Conservation (phyloP, 176 grass and related monocot genomes). For the Microstegium vimineum region DNA sequence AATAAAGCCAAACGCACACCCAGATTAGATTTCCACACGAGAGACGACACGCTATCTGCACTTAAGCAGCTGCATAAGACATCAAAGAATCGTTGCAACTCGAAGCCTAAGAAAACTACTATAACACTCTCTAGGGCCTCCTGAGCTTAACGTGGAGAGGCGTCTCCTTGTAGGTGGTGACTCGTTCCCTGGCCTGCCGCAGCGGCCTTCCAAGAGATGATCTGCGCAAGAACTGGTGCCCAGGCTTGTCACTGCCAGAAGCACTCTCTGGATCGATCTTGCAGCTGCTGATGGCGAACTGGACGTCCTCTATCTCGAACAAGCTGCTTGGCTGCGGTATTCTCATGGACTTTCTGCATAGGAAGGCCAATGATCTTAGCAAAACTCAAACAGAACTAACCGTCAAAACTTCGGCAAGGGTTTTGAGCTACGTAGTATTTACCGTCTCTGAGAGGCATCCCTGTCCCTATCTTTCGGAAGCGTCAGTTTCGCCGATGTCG, state of each 20-base stretch:
- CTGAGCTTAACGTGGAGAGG: conserved; percentile 54
- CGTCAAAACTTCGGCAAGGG: not conserved
- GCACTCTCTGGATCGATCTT: not conserved
- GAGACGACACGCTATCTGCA: not conserved
- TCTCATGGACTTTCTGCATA: conserved; percentile 57
- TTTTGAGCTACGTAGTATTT: too few species aligned
- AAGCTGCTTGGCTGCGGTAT: conserved; percentile 9
- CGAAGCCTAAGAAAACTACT: not conserved
- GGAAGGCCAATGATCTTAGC: not conserved
- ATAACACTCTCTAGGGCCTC: conserved; percentile 34
- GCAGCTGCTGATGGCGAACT: conserved; percentile 27
- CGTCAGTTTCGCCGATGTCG: not conserved
- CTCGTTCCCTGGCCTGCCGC: conserved; percentile 45
- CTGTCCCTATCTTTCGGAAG: conserved; percentile 24
- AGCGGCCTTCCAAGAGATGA: conserved; percentile 63
- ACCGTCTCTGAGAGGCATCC: conserved; percentile 37
- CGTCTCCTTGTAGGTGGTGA: conserved; percentile 54
- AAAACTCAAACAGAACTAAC: not conserved
- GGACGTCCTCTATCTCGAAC: conserved; percentile 56
- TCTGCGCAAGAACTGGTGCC: conserved; percentile 27
- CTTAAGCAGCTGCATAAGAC: not conserved
- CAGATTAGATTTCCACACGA: not conserved
- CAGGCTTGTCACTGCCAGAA: not conserved
- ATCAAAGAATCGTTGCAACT: conserved; percentile 17
- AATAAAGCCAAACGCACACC: not conserved